Base-by-base conservation (phyloP, 2,329 filamentous ascomycete genomes). In the Sclerotinia glacialis region DNA sequence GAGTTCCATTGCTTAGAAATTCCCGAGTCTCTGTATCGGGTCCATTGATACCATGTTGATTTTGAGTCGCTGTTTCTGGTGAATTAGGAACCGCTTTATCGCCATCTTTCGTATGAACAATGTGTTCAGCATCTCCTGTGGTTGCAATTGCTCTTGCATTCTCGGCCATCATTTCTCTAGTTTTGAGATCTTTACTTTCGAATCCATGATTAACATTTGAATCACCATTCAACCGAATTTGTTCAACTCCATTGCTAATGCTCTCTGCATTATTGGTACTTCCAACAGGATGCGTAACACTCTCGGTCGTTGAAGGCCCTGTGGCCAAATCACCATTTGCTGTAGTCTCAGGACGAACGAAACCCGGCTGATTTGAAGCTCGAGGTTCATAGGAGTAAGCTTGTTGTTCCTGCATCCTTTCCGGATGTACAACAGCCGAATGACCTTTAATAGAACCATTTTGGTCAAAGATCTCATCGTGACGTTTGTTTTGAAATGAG, bases 391-490 rank as follows among this genome's bases (percentile, higher is more conserved):
- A 70, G 3, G 63, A 64, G 46, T 73, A 71, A 5, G 69, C 68
- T 23, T 72, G 60, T 42, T 69, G 67, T 16, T 54, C 34, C 26
- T 66, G 23, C 44, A 66, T 60, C 9, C 58, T 70, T 16, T 69
- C 65, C 0, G 71, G 69, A 54, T 70, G 68, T 11, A 69, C 42
- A 52, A 69, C 54, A 53, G 67, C 67, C 1, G 69, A 70, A 47
- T 78, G 72, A 0, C 74, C 75, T 34, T 71, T 74, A 6, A 78
- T 73, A 42, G 74, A 71, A 11, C 76, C 77, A 42, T 74, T 69
- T 1, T 72, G 64, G 21, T 69, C 69, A 58, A 77, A 78, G 9
- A 78, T 73, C 0, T 66, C 66, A 11, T 74, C 68, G 34, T 74
- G 71, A 52, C 54, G 64, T 9, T 68, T 67, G 18, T 68, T 68